Evolutionary conservation across 2,329 filamentous ascomycete species (phyloP).

Genomic region (Penicillium sp.): DNA sequence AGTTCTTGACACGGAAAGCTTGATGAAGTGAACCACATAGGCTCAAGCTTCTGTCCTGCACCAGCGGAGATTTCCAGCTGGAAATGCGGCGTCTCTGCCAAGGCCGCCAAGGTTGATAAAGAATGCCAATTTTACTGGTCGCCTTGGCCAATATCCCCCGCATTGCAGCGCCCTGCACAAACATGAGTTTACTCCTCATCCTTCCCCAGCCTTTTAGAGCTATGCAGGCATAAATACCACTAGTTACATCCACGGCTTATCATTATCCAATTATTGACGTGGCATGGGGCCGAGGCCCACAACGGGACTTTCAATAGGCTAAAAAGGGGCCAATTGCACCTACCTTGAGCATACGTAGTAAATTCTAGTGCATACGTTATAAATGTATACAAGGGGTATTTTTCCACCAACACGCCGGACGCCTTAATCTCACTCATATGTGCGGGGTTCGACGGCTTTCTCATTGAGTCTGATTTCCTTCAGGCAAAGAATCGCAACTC

Average conservation of each 20-base stretch:
- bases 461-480: not conserved
- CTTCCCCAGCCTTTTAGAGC: not conserved
- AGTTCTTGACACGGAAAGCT: not conserved
- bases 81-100: not conserved
- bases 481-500: not conserved
- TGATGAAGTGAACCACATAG: too few species aligned
- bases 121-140: conserved; percentile 5
- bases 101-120: conserved; percentile 13
- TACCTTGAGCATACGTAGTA: too few species aligned
- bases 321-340: too few species aligned
- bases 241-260: not conserved
- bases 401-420: too few species aligned
- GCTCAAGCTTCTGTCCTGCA: not conserved
- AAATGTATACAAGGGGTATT: too few species aligned
- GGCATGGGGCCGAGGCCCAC: not conserved
- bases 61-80: not conserved
- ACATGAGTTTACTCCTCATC: not conserved
- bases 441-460: not conserved
- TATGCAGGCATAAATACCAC: not conserved
- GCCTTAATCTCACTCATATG: too few species aligned
- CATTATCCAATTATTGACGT: not conserved
- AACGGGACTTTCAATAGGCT: too few species aligned
- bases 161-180: not conserved
- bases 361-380: too few species aligned
- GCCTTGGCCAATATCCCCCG: not conserved